A percentile compares a stretch with the other conserved stretches of the same genome.
phyloP scores from a whole-genome alignment of 148 eudicot genomes.

The Salicornia ramosissima region DNA sequence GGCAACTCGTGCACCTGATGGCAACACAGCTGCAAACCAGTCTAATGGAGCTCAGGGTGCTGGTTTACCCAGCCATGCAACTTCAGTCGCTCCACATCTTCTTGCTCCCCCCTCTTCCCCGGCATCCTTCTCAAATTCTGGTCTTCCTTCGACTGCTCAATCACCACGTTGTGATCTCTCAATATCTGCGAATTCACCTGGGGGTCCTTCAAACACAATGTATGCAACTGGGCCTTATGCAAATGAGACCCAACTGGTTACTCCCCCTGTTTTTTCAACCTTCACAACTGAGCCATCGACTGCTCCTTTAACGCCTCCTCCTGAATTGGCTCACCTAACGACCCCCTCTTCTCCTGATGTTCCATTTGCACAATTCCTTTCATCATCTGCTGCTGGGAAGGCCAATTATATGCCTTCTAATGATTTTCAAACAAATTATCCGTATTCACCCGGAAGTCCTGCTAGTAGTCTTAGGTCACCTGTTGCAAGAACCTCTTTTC shows the following conservation, averaged over 20 bases:
- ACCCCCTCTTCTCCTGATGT: constrained; percentile 99
- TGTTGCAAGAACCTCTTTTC: constrained; percentile 53
- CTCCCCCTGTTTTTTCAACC: constrained; percentile 95
- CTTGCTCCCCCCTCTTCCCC: constrained; percentile 98
- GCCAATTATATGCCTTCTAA: constrained; percentile 41
- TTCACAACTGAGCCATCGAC: constrained; percentile 97
- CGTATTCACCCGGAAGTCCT: constrained; percentile 83
- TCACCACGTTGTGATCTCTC: constrained; percentile 72
- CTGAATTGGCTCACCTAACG: constrained; percentile 89
- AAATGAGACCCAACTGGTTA: constrained; percentile 87
- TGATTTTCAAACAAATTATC: constrained; percentile 71
- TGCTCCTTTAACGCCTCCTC: constrained; percentile 97
- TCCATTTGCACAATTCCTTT: constrained; percentile 85
- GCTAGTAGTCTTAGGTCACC: constrained; percentile 74
- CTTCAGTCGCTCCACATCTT: constrained; percentile 64
- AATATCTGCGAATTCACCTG: constrained; percentile 74
- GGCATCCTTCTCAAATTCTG: constrained; percentile 83
- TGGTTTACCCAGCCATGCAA: constrained; percentile 48
- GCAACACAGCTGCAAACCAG: constrained; percentile 51
- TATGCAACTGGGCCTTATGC: constrained; percentile 92
- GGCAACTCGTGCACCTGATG: constrained; percentile 78
- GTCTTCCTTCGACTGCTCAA: constrained; percentile 86
- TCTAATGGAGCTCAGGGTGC: constrained; percentile 62
- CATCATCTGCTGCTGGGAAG: constrained; percentile 55
- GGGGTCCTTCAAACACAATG: constrained; percentile 79